phyloP scores from a whole-genome alignment of 2,329 filamentous ascomycete genomes.

The Cladobotryum protrusum region DNA sequence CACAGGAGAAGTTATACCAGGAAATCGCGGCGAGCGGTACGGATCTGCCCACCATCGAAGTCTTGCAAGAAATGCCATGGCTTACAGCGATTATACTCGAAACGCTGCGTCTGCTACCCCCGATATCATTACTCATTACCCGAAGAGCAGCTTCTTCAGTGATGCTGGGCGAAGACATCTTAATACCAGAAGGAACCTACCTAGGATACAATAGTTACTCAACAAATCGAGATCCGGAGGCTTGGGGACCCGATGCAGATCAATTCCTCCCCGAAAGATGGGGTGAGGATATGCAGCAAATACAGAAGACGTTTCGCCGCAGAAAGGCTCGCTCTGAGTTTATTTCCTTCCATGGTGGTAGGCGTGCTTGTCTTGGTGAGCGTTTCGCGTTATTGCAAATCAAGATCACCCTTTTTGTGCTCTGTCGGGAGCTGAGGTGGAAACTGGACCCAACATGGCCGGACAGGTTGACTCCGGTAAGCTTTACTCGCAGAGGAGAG shows the following conservation, averaged over 20 bases:
- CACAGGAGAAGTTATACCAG: slow-evolving; percentile 25
- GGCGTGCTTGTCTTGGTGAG: slow-evolving; percentile 35
- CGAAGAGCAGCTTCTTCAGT: slow-evolving; percentile 25
- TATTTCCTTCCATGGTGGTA: slow-evolving; percentile 36
- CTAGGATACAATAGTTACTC: slow-evolving; percentile 36
- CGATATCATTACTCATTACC: slow-evolving; percentile 44
- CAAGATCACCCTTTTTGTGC: slow-evolving; percentile 27
- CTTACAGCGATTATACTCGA: slow-evolving; percentile 41
- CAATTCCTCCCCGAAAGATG: slow-evolving; percentile 35
- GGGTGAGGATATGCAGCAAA: slow-evolving; percentile 28
- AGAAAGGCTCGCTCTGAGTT: slow-evolving; percentile 32
- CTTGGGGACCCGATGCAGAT: slow-evolving; percentile 28
- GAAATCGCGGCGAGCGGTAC: slow-evolving; percentile 21
- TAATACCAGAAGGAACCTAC: slow-evolving; percentile 31
- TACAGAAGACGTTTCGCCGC: slow-evolving; percentile 28
- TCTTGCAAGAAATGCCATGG: slow-evolving; percentile 30
- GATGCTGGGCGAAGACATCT: slow-evolving; percentile 23
- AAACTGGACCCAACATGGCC: slow-evolving; percentile 26
- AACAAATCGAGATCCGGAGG: slow-evolving; percentile 28
- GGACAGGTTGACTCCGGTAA: slow-evolving; percentile 28
- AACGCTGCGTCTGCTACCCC: slow-evolving; percentile 41
- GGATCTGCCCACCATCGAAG: slow-evolving; percentile 10
- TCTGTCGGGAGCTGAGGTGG: slow-evolving; percentile 25
- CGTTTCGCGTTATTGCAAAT: slow-evolving; percentile 33
- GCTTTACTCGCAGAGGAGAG: slow-evolving; percentile 4